Conservation (phyloP, 2,329 filamentous ascomycete genomes). For the Macrophomina tecta region DNA sequence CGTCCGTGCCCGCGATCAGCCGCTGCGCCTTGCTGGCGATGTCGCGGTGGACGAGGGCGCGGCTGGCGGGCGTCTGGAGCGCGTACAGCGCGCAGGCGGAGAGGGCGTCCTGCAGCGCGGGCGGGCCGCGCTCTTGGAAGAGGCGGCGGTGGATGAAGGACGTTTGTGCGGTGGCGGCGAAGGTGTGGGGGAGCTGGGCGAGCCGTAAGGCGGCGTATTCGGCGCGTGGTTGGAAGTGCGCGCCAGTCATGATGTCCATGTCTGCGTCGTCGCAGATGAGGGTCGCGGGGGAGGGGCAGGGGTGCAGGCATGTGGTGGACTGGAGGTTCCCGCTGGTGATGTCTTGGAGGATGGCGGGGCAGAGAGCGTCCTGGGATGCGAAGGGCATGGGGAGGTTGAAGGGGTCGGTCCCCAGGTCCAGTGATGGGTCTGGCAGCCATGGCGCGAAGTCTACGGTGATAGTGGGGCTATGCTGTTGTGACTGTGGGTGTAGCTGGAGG, state of each 20-base stretch:
- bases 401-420: constrained; percentile 30
- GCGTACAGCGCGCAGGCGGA: constrained; percentile 32
- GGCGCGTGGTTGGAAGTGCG: constrained; percentile 22
- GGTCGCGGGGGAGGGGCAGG: no score
- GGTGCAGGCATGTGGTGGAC: no score
- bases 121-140: constrained; percentile 29
- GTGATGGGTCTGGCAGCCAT: constrained; percentile 19
- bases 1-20: constrained; percentile 28
- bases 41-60: constrained; percentile 29
- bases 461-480: not conserved
- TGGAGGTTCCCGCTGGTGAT: not conserved
- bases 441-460: not conserved
- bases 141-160: constrained; percentile 32
- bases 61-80: constrained; percentile 27
- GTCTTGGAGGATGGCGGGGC: constrained; percentile 8
- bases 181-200: constrained; percentile 29
- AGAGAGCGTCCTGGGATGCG: not conserved
- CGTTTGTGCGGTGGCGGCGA: constrained; percentile 30
- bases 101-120: constrained; percentile 32
- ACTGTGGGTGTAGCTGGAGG: not conserved
- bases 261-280: not conserved
- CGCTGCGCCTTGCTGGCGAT: constrained; percentile 30
- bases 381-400: constrained; percentile 29
- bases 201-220: constrained; percentile 27
- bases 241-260: not conserved